Conservation (phyloP, 768 basidiomycete genomes). For the Tylopilus vinaceipallidus region DNA sequence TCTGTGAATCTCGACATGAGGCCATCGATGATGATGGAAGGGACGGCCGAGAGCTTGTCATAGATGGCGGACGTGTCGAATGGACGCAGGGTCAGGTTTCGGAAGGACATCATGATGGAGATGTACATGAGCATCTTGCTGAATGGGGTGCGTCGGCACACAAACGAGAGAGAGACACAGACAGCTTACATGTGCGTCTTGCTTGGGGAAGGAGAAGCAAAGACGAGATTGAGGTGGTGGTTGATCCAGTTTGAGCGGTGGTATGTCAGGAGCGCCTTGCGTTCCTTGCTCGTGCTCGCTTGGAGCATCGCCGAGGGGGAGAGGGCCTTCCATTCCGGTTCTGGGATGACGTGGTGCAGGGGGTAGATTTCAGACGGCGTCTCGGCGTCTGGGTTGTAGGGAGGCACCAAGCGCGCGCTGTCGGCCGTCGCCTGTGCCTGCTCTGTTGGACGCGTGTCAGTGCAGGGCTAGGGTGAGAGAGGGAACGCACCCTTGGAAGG, state of each 20-base stretch:
- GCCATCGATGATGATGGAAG: conserved; percentile 66
- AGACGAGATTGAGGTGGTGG: conserved; percentile 48
- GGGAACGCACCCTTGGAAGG: conserved; percentile 62
- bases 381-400: conserved; percentile 62
- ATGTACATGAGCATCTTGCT: conserved; percentile 82
- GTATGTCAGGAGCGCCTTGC: conserved; percentile 58
- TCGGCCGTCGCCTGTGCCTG: conserved; percentile 65
- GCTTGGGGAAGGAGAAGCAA: conserved; percentile 46
- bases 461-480: neutral
- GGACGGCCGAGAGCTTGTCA: conserved; percentile 57
- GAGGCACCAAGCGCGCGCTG: conserved; percentile 71
- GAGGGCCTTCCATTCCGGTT: conserved; percentile 76
- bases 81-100: conserved; percentile 39
- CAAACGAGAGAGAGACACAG: conserved; percentile 5
- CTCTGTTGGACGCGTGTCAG: conserved; percentile 40
- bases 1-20: conserved; percentile 82
- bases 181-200: conserved; percentile 58
- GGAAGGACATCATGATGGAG: conserved; percentile 76
- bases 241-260: conserved; percentile 69
- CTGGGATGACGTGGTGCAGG: conserved; percentile 73
- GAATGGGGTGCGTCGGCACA: neutral
- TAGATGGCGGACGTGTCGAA: conserved; percentile 52
- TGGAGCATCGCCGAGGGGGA: conserved; percentile 53
- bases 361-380: conserved; percentile 74
- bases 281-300: conserved; percentile 46